Percentiles rank a stretch among this genome's conserved stretches.
These are phyloP conservation scores for Clavispora santaluciae DNA, from an alignment of 805 yeast species.

Conservation along the genomic window DNA sequence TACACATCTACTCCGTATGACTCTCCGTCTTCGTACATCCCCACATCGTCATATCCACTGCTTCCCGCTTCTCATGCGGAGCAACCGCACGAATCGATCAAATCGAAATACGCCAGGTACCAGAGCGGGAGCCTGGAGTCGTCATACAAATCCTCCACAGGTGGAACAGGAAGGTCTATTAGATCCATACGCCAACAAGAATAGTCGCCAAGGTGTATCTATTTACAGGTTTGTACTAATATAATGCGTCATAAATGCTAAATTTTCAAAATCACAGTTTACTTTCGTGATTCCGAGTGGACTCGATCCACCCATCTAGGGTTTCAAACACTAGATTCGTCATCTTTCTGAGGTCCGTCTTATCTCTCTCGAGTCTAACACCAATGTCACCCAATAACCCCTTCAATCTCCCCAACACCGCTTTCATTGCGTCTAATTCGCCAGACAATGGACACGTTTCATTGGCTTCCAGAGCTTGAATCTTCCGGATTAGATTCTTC, in stretches of 20 bases:
- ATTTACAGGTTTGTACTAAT: neutral
- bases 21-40: slow-evolving; percentile 6
- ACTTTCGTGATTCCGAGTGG: neutral
- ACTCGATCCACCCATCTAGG: slow-evolving; percentile 24
- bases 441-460: neutral
- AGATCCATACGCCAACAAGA: slow-evolving; percentile 14
- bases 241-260: neutral
- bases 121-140: slow-evolving; percentile 5
- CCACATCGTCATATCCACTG: neutral
- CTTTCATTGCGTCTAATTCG: slow-evolving; percentile 1
- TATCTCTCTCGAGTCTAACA: slow-evolving; percentile 28
- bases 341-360: slow-evolving; percentile 20
- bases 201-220: neutral
- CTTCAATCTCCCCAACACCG: slow-evolving; percentile 15
- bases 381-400: slow-evolving; percentile 35
- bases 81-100: slow-evolving; percentile 10
- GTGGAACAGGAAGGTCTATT: slow-evolving; percentile 8
- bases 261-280: slow-evolving; percentile 3
- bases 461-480: slow-evolving; percentile 6
- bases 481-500: slow-evolving; percentile 15
- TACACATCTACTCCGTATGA: neutral
- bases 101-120: slow-evolving; percentile 23
- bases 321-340: slow-evolving; percentile 19
- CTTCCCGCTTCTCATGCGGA: neutral
- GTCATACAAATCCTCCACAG: neutral